Conservation (phyloP, 306 rosid genomes). For the Prunus fruticosa region DNA sequence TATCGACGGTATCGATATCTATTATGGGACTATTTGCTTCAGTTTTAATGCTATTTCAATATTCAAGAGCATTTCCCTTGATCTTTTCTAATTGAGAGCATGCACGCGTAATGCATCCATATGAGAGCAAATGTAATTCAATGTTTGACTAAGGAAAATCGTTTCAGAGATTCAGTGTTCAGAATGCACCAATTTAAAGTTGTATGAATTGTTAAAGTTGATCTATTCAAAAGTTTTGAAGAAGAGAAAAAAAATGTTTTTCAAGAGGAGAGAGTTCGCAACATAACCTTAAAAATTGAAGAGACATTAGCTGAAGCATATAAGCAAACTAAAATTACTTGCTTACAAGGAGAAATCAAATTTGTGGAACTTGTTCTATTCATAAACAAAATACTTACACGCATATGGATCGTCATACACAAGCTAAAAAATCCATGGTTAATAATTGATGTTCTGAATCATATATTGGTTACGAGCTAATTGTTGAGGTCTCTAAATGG, state of each 20-base stretch:
- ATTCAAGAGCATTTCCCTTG: no score
- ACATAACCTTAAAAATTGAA: neutral
- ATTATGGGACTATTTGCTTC: no score
- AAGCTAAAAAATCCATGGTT: conserved; percentile 11
- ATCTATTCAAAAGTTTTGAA: neutral
- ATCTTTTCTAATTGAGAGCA: neutral
- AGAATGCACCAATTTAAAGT: neutral
- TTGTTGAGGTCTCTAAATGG: conserved; percentile 65
- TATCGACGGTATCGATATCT: no score
- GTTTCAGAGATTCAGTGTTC: neutral
- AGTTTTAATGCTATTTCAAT: no score
- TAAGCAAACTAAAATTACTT: neutral
- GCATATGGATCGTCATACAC: neutral
- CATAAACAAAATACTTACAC: neutral
- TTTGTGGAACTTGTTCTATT: neutral
- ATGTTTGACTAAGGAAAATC: neutral
- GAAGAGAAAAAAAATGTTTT: no score
- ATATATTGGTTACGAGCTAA: conserved; percentile 15
- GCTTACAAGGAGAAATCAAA: neutral
- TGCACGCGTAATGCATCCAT: neutral
- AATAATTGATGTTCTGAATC: neutral
- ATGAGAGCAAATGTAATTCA: neutral
- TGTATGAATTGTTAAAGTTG: no score
- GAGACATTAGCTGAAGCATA: neutral
- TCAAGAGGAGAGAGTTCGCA: no score